These are phyloP conservation scores for Geranium rotundifolium DNA, from an alignment of 345 rosid genomes.

Conservation along the genomic window DNA sequence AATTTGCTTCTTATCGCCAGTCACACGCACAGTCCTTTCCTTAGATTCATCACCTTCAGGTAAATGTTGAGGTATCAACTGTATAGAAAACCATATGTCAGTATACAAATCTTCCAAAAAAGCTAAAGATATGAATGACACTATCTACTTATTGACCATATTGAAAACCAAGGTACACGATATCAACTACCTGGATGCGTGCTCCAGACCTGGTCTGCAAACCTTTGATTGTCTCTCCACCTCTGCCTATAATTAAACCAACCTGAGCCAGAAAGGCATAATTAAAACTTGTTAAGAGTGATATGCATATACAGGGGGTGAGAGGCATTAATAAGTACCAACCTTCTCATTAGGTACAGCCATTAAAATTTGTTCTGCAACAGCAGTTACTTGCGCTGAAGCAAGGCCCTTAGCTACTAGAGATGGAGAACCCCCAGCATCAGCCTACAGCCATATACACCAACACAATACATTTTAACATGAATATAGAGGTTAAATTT, in stretches of 20 bases:
- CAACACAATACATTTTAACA: neutral
- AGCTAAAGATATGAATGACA: neutral
- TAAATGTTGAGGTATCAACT: conserved; percentile 87
- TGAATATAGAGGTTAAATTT: neutral
- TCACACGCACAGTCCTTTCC: conserved; percentile 76
- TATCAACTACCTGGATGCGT: conserved; percentile 78
- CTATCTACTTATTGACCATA: neutral
- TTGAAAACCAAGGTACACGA: conserved; percentile 6
- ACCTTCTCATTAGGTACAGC: conserved; percentile 96
- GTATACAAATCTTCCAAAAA: neutral
- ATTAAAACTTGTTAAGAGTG: too few species aligned
- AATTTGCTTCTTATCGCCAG: conserved; percentile 79
- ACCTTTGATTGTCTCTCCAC: conserved; percentile 85
- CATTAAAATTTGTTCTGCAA: conserved; percentile 68
- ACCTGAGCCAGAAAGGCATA: conserved; percentile 29
- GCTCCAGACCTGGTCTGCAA: conserved; percentile 86
- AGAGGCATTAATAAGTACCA: neutral
- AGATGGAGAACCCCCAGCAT: conserved; percentile 88
- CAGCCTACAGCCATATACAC: conserved; percentile 43
- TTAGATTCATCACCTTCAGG: conserved; percentile 79
- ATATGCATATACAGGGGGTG: neutral
- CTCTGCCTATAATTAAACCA: conserved; percentile 86
- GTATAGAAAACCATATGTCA: conserved; percentile 5
- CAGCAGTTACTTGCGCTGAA: conserved; percentile 34
- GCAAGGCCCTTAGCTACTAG: conserved; percentile 73